Evolutionary conservation across 495 filamentous ascomycete species (phyloP), one percentile per base, ranked within the genome.

Genomic region (Penicillium ochrochloron): DNA sequence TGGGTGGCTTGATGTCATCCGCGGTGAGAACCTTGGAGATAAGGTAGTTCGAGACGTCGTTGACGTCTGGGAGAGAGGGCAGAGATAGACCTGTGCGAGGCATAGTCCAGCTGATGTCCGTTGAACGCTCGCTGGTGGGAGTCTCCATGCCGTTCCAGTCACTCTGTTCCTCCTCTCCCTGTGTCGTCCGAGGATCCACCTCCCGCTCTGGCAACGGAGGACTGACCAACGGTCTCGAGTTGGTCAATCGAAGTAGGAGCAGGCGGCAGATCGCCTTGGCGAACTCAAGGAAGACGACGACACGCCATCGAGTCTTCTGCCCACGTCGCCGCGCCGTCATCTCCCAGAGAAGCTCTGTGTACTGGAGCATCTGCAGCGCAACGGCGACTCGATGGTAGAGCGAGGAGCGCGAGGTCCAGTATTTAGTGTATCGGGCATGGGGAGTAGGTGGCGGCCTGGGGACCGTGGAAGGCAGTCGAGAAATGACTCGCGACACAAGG

Each of bases 1-100:
- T 88, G 0, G 96, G 89, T 5, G 93, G 88, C 73, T 97, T 97
- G 80, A 99, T 93, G 74, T 98, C 95, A 77, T 98, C 96, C 19
- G 96, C 91, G 2, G 92, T 97, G 29, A 99, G 82, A 19, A 97
- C 95, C 57, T 94, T 93, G n/a, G 87, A 88, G 50, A 96, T 89
- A 21, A 99, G 85, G 74, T 95, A 97, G 39, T 85, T 88, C 29
- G 90, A 90, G 29, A 97, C 90, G 70, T 95, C 92, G 29, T 85
- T 83, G 10, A 89, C 86, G 56, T 88, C 87, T 2, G 95, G 95
- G 25, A 99, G 82, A 41, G 83, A 86, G 0, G 96, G 94, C 35
- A 99, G 85, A 9, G 85, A 88, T 53, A 96, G 80, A 9, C 92
- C 92, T 0, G 95, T 99, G 65, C 95, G 87, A 31, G 94, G 94